phyloP scores from a whole-genome alignment of 2,329 filamentous ascomycete species.

The Clonostachys chloroleuca region DNA sequence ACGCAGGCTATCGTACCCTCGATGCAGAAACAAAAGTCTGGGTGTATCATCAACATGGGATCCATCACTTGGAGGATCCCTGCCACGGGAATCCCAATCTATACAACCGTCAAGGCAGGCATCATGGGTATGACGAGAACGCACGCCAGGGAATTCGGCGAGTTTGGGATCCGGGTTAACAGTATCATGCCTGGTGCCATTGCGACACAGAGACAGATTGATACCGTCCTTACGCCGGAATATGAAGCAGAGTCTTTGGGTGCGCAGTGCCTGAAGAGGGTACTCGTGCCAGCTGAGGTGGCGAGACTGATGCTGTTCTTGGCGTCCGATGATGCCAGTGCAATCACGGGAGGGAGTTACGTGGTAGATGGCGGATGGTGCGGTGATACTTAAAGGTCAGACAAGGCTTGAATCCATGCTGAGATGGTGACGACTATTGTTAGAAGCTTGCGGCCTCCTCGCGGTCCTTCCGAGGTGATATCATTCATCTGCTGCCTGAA shows the following conservation, averaged over 20 bases:
- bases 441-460: too few relatives aligned
- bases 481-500: too few relatives aligned
- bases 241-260: conserved; percentile 28
- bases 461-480: too few relatives aligned
- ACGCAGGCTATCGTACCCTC: conserved; percentile 66
- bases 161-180: conserved; percentile 40
- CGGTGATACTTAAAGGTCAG: too few relatives aligned
- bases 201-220: conserved; percentile 36
- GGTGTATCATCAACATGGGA: conserved; percentile 53
- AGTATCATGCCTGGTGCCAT: conserved; percentile 44
- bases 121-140: conserved; percentile 51
- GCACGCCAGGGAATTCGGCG: conserved; percentile 47
- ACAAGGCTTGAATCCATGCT: too few relatives aligned
- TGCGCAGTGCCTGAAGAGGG: conserved; percentile 34
- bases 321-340: conserved; percentile 39
- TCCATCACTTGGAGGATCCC: conserved; percentile 40
- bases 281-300: conserved; percentile 34
- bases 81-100: conserved; percentile 39
- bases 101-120: conserved; percentile 48
- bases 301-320: conserved; percentile 39
- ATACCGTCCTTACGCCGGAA: conserved; percentile 35
- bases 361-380: conserved; percentile 24
- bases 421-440: too few relatives aligned
- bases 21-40: conserved; percentile 29
- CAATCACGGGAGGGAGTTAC: conserved; percentile 34